Conservation (phyloP, 768 basidiomycete genomes). For the Kondoa malvinella region DNA sequence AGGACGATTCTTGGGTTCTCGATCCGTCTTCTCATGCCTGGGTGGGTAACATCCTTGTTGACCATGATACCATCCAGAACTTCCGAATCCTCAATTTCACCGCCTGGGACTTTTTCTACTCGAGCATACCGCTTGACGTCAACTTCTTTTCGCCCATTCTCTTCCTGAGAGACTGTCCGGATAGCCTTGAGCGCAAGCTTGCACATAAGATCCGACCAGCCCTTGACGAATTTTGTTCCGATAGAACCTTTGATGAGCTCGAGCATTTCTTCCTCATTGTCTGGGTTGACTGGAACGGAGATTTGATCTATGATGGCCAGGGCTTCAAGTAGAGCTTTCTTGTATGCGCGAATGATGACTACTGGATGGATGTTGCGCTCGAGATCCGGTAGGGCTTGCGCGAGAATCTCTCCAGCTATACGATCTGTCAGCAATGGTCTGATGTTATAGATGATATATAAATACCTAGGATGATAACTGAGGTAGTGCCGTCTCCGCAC, state of each 20-base stretch:
- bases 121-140: conserved; percentile 97
- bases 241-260: conserved; percentile 94
- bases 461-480: conserved; percentile 89
- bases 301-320: conserved; percentile 73
- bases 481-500: conserved; percentile 95
- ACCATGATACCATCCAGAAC: conserved; percentile 86
- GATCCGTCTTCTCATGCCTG: conserved; percentile 84
- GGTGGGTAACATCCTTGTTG: conserved; percentile 98
- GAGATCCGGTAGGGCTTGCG: conserved; percentile 77
- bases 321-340: conserved; percentile 82
- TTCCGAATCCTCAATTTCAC: conserved; percentile 80
- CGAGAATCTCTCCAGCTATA: conserved; percentile 86
- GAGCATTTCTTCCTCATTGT: conserved; percentile 78
- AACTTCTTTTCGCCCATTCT: conserved; percentile 58
- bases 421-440: background rate
- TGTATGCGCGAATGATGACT: conserved; percentile 95
- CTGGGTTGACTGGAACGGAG: conserved; percentile 73
- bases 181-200: conserved; percentile 81
- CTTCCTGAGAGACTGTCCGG: conserved; percentile 50
- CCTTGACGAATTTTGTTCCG: conserved; percentile 89
- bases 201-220: conserved; percentile 98
- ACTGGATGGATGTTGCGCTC: conserved; percentile 97
- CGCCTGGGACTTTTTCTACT: conserved; percentile 93
- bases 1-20: conserved; percentile 72
- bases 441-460: too few species aligned